phyloP scores from a whole-genome alignment of 805 yeast genomes.

The Ogataea polymorpha region DNA sequence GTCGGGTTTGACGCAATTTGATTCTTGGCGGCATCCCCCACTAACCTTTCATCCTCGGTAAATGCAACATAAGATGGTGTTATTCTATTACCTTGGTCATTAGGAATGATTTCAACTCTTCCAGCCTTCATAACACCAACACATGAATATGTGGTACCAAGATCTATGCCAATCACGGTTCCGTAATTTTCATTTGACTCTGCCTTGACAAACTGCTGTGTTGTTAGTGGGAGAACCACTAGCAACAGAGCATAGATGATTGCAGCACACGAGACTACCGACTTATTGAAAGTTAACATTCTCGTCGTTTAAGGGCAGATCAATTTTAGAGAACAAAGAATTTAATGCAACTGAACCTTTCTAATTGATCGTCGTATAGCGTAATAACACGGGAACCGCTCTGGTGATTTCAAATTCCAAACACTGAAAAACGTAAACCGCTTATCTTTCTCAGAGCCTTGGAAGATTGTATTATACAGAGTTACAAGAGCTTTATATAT shows the following conservation, averaged over 20 bases:
- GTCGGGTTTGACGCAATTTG: constrained; percentile 96
- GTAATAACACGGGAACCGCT: no score
- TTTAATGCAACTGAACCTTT: no score
- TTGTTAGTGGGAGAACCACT: constrained; percentile 28
- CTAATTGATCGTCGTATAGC: no score
- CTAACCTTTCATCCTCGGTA: constrained; percentile 91
- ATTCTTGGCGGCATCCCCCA: constrained; percentile 98
- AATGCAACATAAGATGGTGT: constrained; percentile 97
- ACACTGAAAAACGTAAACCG: no score
- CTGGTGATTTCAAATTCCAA: no score
- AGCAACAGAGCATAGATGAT: constrained; percentile 29
- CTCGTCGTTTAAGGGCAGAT: constrained; percentile 4
- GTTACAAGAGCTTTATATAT: neutral
- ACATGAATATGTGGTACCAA: constrained; percentile 97
- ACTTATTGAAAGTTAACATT: constrained; percentile 28
- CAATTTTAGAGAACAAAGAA: neutral
- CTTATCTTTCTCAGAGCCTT: no score
- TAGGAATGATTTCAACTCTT: constrained; percentile 90
- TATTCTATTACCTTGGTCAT: constrained; percentile 98
- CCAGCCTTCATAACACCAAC: constrained; percentile 65
- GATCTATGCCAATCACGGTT: constrained; percentile 82
- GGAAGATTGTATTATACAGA: no score
- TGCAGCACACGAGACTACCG: constrained; percentile 26
- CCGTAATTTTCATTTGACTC: constrained; percentile 32
- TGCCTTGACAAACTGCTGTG: constrained; percentile 26